A percentile compares a stretch with the other conserved stretches of the same genome.
These are phyloP conservation scores for Zymoseptoria crescenta DNA, from an alignment of 2,329 filamentous ascomycete species.

Conservation along the genomic window DNA sequence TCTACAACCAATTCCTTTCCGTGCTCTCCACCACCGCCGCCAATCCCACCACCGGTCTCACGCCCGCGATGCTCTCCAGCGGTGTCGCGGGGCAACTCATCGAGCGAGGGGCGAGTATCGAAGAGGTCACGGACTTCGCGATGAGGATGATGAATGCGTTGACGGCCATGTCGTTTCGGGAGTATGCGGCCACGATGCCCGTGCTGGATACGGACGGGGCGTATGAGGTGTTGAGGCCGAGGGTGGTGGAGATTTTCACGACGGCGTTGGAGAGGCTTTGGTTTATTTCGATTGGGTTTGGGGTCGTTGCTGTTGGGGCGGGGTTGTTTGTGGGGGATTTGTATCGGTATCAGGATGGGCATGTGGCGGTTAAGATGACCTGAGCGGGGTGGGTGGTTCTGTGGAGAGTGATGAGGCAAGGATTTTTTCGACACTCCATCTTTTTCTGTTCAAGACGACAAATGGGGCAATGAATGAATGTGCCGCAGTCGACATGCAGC, in stretches of 20 bases:
- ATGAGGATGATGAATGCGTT: constrained; percentile 2
- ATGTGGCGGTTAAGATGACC: background rate
- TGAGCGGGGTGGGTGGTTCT: too few species aligned
- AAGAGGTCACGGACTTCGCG: background rate
- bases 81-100: background rate
- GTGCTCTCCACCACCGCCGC: background rate
- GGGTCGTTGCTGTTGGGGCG: background rate
- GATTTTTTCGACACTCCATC: too few species aligned
- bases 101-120: background rate
- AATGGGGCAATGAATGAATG: too few species aligned
- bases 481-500: too few species aligned
- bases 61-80: background rate
- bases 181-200: background rate
- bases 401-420: too few species aligned
- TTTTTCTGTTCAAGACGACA: too few species aligned
- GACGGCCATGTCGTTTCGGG: constrained; percentile 3
- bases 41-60: background rate
- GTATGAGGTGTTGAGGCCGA: background rate
- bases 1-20: constrained; percentile 1
- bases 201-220: background rate
- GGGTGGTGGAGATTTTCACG: constrained; percentile 2
- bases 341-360: constrained; percentile 1
- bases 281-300: constrained; percentile 3
- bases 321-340: background rate
- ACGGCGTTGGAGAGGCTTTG: background rate